Evolutionary conservation across 1,284 basidiomycete genomes (phyloP).

Genomic region (Irpex sp.): DNA sequence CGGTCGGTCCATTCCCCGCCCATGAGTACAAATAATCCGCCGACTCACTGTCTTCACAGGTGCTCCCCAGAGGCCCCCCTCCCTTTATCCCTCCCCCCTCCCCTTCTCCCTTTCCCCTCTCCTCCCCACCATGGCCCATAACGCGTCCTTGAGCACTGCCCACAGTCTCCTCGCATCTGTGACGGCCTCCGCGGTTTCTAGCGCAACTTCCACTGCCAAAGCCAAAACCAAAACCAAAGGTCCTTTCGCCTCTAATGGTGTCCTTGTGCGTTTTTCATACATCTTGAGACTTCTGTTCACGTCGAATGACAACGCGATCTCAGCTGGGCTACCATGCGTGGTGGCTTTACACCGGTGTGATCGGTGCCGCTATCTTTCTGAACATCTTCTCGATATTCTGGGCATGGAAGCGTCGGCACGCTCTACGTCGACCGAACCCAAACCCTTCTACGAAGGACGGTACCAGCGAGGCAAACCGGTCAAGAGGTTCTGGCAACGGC

Average conservation of each 20-base stretch:
- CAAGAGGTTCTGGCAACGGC: not conserved
- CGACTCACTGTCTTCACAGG: not conserved
- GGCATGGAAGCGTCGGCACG: constrained; percentile 15
- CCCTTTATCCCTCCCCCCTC: not conserved
- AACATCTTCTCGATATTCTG: constrained; percentile 18
- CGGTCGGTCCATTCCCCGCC: not conserved
- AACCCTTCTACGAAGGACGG: not conserved
- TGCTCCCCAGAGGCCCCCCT: not conserved
- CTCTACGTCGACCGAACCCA: not conserved
- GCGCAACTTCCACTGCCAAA: not conserved
- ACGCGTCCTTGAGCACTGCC: not conserved
- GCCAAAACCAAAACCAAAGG: not conserved
- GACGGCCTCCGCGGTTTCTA: not conserved
- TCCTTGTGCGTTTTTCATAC: not conserved
- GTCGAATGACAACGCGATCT: not conserved
- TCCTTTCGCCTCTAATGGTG: not conserved
- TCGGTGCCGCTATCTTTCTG: constrained; percentile 16
- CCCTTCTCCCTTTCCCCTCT: not conserved
- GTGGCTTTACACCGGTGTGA: constrained; percentile 17
- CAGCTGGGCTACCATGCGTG: constrained; percentile 9
- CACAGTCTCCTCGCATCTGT: not conserved
- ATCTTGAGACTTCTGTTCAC: not conserved
- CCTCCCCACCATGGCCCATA: not conserved
- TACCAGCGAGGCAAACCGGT: not conserved
- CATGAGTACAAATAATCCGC: not conserved